phyloP scores from a whole-genome alignment of 1,284 basidiomycete species.

The Cryptococcus maquisensis region DNA sequence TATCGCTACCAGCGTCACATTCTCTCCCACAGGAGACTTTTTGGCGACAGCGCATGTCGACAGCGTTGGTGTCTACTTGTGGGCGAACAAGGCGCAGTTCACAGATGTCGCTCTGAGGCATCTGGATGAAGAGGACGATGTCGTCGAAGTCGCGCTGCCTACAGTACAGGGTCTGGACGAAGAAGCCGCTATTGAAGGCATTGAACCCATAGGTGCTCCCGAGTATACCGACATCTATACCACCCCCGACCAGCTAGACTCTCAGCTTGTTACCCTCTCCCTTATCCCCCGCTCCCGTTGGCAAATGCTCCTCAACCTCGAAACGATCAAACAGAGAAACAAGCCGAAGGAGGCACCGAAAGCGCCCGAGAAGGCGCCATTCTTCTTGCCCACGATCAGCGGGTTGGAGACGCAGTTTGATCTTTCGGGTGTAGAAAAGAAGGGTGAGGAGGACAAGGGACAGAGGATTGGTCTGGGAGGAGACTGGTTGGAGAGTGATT shows the following conservation, averaged over 20 bases:
- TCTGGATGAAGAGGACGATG: slow-evolving; percentile 65
- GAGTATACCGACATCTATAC: slow-evolving; percentile 65
- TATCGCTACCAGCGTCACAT: slow-evolving; percentile 82
- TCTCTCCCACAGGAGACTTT: slow-evolving; percentile 94
- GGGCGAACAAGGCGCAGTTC: slow-evolving; percentile 96
- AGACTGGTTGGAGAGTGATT: slow-evolving; percentile 65
- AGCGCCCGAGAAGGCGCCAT: slow-evolving; percentile 89
- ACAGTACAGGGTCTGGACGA: slow-evolving; percentile 75
- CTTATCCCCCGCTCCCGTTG: slow-evolving; percentile 87
- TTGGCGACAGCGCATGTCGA: slow-evolving; percentile 92
- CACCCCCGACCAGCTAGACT: slow-evolving; percentile 77
- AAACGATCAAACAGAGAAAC: slow-evolving; percentile 93
- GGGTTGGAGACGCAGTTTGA: slow-evolving; percentile 78
- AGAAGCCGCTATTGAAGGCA: slow-evolving; percentile 60
- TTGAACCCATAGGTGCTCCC: slow-evolving; percentile 58
- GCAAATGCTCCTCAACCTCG: slow-evolving; percentile 94
- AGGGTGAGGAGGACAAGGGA: slow-evolving; percentile 48
- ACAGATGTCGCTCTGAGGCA: slow-evolving; percentile 76
- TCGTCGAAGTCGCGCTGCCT: slow-evolving; percentile 67
- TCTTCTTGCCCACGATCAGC: slow-evolving; percentile 88
- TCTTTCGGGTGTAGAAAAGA: slow-evolving; percentile 38
- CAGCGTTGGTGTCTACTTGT: slow-evolving; percentile 88
- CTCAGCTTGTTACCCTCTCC: slow-evolving; percentile 84
- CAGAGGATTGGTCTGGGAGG: slow-evolving; percentile 57
- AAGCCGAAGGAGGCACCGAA: slow-evolving; percentile 95